Conservation (phyloP, 352 stramenopile species). For the Globisporangium radiosum region DNA sequence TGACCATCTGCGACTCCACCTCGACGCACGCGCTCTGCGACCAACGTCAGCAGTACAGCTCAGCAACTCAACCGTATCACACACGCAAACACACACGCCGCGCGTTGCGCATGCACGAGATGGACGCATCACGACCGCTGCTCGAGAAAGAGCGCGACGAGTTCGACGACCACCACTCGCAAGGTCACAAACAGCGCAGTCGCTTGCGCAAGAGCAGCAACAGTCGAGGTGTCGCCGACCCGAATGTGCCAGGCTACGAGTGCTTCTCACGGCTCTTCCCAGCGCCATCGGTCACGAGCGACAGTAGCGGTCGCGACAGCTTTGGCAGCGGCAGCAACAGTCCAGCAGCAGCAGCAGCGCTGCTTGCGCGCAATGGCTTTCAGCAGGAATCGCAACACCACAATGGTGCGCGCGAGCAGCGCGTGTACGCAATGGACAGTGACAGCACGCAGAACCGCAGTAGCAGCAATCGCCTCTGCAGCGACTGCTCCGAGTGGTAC, state of each 20-base stretch:
- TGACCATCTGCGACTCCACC: too few species aligned
- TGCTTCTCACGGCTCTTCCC: slow-evolving; percentile 8
- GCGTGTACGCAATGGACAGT: not conserved
- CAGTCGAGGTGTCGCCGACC: not conserved
- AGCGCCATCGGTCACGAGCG: slow-evolving; percentile 14
- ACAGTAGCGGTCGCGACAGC: slow-evolving; percentile 12
- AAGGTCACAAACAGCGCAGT: slow-evolving; percentile 14
- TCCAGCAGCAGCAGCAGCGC: too few species aligned
- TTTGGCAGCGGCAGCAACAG: slow-evolving; percentile 11
- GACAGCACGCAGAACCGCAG: slow-evolving; percentile 1
- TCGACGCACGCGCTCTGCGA: too few species aligned
- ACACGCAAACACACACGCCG: not conserved
- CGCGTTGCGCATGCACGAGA: slow-evolving; percentile 8
- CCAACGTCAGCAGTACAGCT: too few species aligned
- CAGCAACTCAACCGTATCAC: too few species aligned
- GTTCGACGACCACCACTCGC: slow-evolving; percentile 13
- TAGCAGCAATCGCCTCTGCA: slow-evolving; percentile 5
- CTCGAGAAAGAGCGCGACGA: slow-evolving; percentile 31
- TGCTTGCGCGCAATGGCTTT: slow-evolving; percentile 3
- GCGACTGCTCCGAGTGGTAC: slow-evolving; percentile 29
- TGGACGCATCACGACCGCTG: slow-evolving; percentile 48
- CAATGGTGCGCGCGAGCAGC: slow-evolving; percentile 1
- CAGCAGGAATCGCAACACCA: not conserved
- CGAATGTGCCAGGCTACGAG: slow-evolving; percentile 12
- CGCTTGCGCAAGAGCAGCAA: not conserved